These are phyloP conservation scores for Daldinia concentrica DNA, from an alignment of 495 filamentous ascomycete genomes.

Conservation along the genomic window DNA sequence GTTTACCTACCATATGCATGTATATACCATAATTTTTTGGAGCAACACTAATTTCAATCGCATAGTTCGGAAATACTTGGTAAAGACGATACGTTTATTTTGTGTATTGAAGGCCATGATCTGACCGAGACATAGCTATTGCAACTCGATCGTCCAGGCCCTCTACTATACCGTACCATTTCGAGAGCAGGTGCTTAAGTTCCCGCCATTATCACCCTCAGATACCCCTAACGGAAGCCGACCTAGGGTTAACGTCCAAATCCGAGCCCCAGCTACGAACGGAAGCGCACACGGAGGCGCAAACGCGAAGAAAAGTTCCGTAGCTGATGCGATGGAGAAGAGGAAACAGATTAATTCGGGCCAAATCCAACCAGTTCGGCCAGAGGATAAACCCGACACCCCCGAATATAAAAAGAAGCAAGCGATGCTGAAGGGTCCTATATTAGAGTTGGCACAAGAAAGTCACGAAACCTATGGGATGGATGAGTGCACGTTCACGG, in stretches of 20 bases:
- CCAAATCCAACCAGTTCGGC: conserved; percentile 51
- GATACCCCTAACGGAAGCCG: conserved; percentile 56
- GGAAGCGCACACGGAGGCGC: conserved; percentile 57
- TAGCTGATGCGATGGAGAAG: conserved; percentile 56
- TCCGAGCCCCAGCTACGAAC: conserved; percentile 57
- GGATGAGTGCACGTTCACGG: conserved; percentile 93
- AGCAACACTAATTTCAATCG: conserved; percentile 41
- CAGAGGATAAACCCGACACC: conserved; percentile 81
- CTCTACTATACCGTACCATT: conserved; percentile 96
- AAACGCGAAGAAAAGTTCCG: conserved; percentile 53
- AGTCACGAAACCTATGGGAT: conserved; percentile 86
- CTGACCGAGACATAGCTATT: conserved; percentile 72
- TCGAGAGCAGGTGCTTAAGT: conserved; percentile 93
- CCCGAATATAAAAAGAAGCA: conserved; percentile 98
- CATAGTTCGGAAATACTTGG: conserved; percentile 96
- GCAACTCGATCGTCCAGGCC: conserved; percentile 97
- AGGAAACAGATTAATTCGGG: conserved; percentile 56
- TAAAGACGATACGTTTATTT: conserved; percentile 56
- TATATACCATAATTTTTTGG: neutral
- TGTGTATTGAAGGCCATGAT: neutral
- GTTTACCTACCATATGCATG: conserved; percentile 38
- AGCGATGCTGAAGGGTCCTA: conserved; percentile 84
- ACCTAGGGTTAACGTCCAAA: conserved; percentile 59
- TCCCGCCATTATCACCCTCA: conserved; percentile 68
- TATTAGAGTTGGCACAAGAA: conserved; percentile 81